Evolutionary conservation across 2,329 filamentous ascomycete species (phyloP).

Genomic region (Geosmithia putterillii): DNA sequence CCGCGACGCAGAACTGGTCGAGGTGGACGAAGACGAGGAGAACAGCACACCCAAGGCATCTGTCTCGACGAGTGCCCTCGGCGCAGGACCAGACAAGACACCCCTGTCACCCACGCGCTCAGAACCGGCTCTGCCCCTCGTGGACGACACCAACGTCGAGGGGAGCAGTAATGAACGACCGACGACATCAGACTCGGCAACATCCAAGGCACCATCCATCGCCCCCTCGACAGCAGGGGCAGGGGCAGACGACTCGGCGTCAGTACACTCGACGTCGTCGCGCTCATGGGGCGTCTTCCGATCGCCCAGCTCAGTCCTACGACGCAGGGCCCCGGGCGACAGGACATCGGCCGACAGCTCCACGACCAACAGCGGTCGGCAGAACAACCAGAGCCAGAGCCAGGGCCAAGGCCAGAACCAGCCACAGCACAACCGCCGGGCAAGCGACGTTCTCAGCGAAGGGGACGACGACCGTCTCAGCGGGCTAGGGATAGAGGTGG

Average conservation of each 20-base stretch:
- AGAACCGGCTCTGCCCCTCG: constrained; percentile 7
- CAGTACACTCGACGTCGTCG: constrained; percentile 35
- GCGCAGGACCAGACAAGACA: constrained; percentile 5
- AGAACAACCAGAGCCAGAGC: not conserved
- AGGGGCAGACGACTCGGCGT: constrained; percentile 26
- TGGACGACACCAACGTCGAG: constrained; percentile 12
- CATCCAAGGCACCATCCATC: constrained; percentile 8
- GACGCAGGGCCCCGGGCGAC: constrained; percentile 24
- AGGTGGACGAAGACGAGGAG: constrained; percentile 34
- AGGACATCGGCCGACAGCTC: constrained; percentile 9
- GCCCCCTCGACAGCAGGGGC: too few species aligned
- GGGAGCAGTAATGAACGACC: not conserved
- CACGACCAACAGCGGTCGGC: not conserved
- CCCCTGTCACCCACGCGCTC: constrained; percentile 7
- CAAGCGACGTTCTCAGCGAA: constrained; percentile 28
- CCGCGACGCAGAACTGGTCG: constrained; percentile 88
- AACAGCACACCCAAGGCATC: constrained; percentile 15
- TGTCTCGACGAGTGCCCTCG: constrained; percentile 9
- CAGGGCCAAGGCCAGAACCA: constrained; percentile 1
- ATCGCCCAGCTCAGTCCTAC: constrained; percentile 23
- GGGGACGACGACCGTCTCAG: constrained; percentile 30
- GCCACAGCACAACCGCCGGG: constrained; percentile 17
- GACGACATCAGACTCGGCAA: constrained; percentile 7
- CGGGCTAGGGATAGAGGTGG: constrained; percentile 28
- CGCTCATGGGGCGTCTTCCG: constrained; percentile 22